These are phyloP conservation scores for Spirogloea muscicola DNA, from an alignment of 139 green algal species.

Conservation along the genomic window DNA sequence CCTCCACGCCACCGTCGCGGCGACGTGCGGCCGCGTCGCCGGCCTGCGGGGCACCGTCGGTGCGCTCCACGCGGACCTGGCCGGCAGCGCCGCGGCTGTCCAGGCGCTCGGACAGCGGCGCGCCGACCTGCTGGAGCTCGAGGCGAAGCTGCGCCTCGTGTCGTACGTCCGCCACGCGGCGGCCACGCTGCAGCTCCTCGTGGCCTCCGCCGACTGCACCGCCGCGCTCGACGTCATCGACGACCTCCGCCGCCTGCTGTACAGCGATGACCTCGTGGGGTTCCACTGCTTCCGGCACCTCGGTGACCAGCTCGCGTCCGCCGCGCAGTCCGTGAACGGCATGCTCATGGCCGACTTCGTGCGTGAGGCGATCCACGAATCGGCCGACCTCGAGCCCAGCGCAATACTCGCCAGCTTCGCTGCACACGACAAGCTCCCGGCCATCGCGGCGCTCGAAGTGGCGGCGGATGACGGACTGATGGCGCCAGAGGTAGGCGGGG, in stretches of 20 bases:
- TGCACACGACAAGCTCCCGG: neutral
- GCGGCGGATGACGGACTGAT: no score
- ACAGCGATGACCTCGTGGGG: conserved; percentile 35
- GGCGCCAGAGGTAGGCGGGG: no score
- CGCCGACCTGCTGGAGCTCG: conserved; percentile 65
- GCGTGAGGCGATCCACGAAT: conserved; percentile 19
- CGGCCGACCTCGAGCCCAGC: conserved; percentile 20
- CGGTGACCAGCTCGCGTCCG: conserved; percentile 27
- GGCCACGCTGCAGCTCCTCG: conserved; percentile 60
- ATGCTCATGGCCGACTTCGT: conserved; percentile 40
- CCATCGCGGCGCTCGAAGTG: neutral
- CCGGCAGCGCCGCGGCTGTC: conserved; percentile 53
- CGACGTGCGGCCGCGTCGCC: conserved; percentile 56
- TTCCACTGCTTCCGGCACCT: conserved; percentile 57
- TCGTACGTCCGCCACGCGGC: conserved; percentile 57
- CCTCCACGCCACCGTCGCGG: conserved; percentile 55
- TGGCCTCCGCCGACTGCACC: conserved; percentile 34
- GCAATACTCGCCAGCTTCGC: conserved; percentile 5
- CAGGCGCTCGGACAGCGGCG: conserved; percentile 59
- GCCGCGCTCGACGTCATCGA: conserved; percentile 39
- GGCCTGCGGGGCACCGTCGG: conserved; percentile 49
- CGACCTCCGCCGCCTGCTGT: conserved; percentile 18
- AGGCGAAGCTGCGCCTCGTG: conserved; percentile 56
- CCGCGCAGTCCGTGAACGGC: conserved; percentile 35
- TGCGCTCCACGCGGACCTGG: conserved; percentile 61